These are phyloP conservation scores for Leccinum variicolor DNA, from an alignment of 768 basidiomycete genomes.

Conservation along the genomic window DNA sequence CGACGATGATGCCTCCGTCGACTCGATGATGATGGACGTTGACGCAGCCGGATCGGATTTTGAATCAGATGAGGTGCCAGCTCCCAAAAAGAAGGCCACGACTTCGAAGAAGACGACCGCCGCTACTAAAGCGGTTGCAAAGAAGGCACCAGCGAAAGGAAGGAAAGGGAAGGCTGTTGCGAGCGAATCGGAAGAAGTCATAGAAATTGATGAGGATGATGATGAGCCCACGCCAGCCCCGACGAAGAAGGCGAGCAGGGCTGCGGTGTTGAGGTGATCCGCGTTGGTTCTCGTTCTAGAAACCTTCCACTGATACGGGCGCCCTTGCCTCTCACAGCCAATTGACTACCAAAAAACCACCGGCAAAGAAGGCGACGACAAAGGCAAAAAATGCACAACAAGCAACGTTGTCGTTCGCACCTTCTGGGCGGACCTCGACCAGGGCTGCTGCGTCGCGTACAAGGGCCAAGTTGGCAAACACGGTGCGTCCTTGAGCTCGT, in stretches of 20 bases:
- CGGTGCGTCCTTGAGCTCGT: constrained; percentile 27
- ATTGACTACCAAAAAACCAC: constrained; percentile 47
- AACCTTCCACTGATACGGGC: constrained; percentile 17
- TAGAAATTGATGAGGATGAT: constrained; percentile 56
- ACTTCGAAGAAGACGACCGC: constrained; percentile 29
- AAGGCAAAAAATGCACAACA: constrained; percentile 33
- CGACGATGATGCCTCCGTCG: constrained; percentile 47
- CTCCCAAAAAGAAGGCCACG: constrained; percentile 41
- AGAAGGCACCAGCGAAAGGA: constrained; percentile 47
- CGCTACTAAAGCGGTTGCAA: constrained; percentile 36
- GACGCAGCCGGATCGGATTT: constrained; percentile 53
- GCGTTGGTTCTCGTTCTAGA: constrained; percentile 21
- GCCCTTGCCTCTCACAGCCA: constrained; percentile 23
- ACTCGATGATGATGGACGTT: constrained; percentile 79
- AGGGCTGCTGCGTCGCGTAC: constrained; percentile 70
- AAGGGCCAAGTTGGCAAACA: constrained; percentile 53
- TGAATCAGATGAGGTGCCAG: constrained; percentile 44
- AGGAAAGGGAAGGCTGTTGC: constrained; percentile 52
- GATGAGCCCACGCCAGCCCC: constrained; percentile 43
- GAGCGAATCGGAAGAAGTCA: constrained; percentile 48
- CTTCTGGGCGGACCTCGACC: constrained; percentile 52
- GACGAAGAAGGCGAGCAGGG: constrained; percentile 57
- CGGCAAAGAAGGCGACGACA: constrained; percentile 45
- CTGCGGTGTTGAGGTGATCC: constrained; percentile 60
- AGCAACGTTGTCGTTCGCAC: constrained; percentile 60